Percentiles rank a stretch among this genome's conserved stretches.
Conservation (phyloP, 1,139 yeast genomes). For the Scheffersomyces quercinus region DNA sequence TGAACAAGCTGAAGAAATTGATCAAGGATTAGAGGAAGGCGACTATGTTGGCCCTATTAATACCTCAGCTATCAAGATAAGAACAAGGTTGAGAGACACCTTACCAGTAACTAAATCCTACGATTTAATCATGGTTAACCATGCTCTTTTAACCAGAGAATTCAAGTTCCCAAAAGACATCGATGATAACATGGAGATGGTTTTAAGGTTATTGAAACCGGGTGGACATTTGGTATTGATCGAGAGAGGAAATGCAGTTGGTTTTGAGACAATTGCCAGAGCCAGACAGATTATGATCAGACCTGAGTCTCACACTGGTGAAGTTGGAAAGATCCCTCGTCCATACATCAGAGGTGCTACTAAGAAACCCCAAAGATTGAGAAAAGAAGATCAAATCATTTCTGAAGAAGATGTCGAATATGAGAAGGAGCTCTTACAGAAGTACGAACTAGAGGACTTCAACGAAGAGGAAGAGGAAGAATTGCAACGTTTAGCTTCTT, state of each 20-base stretch:
- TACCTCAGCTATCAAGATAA: constrained; percentile 52
- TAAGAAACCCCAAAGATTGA: constrained; percentile 39
- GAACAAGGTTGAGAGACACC: constrained; percentile 53
- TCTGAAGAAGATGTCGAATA: constrained; percentile 33
- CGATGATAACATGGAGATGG: constrained; percentile 64
- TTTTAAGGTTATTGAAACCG: constrained; percentile 65
- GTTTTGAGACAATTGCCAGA: constrained; percentile 84
- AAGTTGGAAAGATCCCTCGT: constrained; percentile 67
- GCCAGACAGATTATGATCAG: constrained; percentile 88
- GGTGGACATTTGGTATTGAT: constrained; percentile 75
- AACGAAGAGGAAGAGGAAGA: constrained; percentile 11
- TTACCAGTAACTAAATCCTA: constrained; percentile 55
- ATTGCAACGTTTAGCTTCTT: background rate
- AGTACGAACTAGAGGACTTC: constrained; percentile 18
- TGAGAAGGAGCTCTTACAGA: constrained; percentile 32
- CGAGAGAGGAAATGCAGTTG: constrained; percentile 88
- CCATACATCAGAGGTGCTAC: constrained; percentile 62
- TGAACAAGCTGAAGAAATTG: constrained; percentile 8
- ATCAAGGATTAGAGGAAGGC: constrained; percentile 20
- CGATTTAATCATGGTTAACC: constrained; percentile 84
- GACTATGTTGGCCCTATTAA: constrained; percentile 59
- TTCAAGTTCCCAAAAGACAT: constrained; percentile 69
- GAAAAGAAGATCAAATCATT: constrained; percentile 37
- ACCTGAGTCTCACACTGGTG: constrained; percentile 65
- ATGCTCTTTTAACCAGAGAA: constrained; percentile 66